Base-by-base conservation (phyloP, 2,329 filamentous ascomycete genomes). In the Phialocephala sp. region DNA sequence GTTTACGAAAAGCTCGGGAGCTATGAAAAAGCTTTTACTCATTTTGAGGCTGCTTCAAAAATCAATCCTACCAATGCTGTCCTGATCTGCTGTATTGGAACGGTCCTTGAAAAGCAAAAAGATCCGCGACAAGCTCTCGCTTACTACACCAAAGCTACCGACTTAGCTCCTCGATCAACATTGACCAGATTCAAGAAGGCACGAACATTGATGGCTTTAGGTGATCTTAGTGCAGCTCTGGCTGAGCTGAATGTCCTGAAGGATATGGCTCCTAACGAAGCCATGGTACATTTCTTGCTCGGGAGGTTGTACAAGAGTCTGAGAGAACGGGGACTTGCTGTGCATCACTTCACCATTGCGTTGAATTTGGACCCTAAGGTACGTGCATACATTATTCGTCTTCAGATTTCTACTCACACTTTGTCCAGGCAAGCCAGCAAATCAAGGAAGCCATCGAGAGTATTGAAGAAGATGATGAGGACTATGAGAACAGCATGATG, bases 371-470 rank as follows among this genome's bases (percentile, higher is more conserved):
- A 99, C 82, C 95, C 94, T 36, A 98, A 98, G 89, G 94, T 96
- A 83, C 76, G 84, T 77, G 20, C 35, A 22, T 37, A 4, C 35
- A 57, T 36, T 57, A n/a, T 4, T 22, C 3, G 8, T n/a, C 8
- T 14, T 6, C 9, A 3, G 22, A 22, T 27, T 15, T 36, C 54
- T 72, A 68, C 64, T 72, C 66, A 70, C 59, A 39, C 41, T 15
- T 59, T 69, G 61, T 55, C 45, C 71, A 97, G 94, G 93, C 94
- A 73, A 93, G 92, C 70, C 90, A 92, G 69, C 91, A 93, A 78
- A 97, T 99, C 79, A 99, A 98, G 80, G 93, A 97, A 77, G 93
- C 93, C 20, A 97, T 99, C 81, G 94, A 98, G 81, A 90, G 89
- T 72, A 85, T 98, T 65, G 90, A 93, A 65, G 90, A 93, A 64